Percentiles rank a stretch among this genome's conserved stretches.
Evolutionary conservation across 2,329 filamentous ascomycete genomes (phyloP).

Genomic region (Penicillium nordicum): DNA sequence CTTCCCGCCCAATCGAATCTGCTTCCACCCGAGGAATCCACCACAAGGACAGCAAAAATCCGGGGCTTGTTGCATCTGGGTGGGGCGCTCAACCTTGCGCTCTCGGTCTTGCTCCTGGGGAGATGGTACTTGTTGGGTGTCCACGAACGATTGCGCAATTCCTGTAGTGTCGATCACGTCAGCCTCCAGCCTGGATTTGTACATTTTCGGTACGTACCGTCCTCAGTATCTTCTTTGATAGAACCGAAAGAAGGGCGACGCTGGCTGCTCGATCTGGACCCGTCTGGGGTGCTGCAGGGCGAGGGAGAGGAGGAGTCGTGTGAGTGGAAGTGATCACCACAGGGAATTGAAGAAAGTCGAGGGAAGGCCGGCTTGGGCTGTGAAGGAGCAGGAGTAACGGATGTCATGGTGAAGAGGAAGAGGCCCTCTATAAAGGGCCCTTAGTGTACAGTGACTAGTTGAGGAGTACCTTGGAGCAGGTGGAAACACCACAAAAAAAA

Average conservation of each 20-base stretch:
- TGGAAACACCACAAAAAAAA: conserved; percentile 14
- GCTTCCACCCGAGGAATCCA: conserved; percentile 46
- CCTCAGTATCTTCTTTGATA: conserved; percentile 42
- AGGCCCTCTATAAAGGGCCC: conserved; percentile 28
- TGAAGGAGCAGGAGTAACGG: conserved; percentile 20
- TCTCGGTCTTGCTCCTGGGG: conserved; percentile 19
- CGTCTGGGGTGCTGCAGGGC: conserved; percentile 33
- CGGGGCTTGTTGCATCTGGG: conserved; percentile 35
- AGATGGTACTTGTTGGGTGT: conserved; percentile 34
- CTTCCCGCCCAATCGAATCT: conserved; percentile 44
- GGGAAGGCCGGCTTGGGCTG: conserved; percentile 26
- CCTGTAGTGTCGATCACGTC: conserved; percentile 24
- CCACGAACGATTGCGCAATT: conserved; percentile 45
- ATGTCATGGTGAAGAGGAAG: conserved; percentile 29
- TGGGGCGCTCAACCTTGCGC: conserved; percentile 20
- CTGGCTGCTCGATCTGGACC: conserved; percentile 39
- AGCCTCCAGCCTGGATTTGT: conserved; percentile 3
- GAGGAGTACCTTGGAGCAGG: conserved; percentile 8
- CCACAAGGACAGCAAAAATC: conserved; percentile 48
- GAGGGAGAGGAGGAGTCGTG: conserved; percentile 36
- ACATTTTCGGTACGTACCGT: conserved; percentile 32
- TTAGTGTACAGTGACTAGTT: conserved; percentile 9
- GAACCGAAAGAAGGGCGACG: conserved; percentile 43
- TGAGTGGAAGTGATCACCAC: conserved; percentile 26
- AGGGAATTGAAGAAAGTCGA: conserved; percentile 20